Percentiles rank a stretch among this genome's conserved stretches.
These are phyloP conservation scores for Ophiocordyceps camponoti-leonardi DNA, from an alignment of 2,329 filamentous ascomycete species.

Conservation along the genomic window DNA sequence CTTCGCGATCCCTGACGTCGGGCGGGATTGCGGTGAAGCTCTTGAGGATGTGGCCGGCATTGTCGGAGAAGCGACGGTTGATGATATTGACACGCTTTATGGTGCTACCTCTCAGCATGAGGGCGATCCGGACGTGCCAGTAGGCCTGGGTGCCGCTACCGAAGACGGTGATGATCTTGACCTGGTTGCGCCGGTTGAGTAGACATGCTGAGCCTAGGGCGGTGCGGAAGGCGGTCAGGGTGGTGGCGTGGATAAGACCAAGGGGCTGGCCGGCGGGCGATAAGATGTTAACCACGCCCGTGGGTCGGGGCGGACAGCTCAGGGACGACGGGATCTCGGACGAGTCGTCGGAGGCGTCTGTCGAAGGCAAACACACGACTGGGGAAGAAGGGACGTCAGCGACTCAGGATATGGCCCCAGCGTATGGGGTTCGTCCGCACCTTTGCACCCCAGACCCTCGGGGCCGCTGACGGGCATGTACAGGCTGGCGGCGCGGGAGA, in stretches of 20 bases:
- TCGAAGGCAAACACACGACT: slow-evolving; percentile 47
- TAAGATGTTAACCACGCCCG: slow-evolving; percentile 55
- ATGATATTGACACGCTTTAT: slow-evolving; percentile 72
- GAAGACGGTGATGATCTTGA: slow-evolving; percentile 68
- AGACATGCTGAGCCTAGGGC: slow-evolving; percentile 55
- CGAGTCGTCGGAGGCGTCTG: slow-evolving; percentile 11
- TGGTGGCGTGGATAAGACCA: slow-evolving; percentile 55
- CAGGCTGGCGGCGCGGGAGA: slow-evolving; percentile 40
- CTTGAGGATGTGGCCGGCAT: slow-evolving; percentile 32
- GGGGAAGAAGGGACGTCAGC: neutral
- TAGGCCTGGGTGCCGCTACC: slow-evolving; percentile 82
- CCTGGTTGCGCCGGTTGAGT: slow-evolving; percentile 44
- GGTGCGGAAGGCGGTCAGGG: slow-evolving; percentile 67
- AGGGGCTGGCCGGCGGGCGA: slow-evolving; percentile 40
- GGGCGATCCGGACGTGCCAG: slow-evolving; percentile 78
- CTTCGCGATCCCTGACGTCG: slow-evolving; percentile 34
- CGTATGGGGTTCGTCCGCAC: slow-evolving; percentile 12
- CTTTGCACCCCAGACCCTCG: slow-evolving; percentile 50
- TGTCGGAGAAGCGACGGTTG: slow-evolving; percentile 51
- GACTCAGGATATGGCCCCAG: neutral
- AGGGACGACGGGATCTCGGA: slow-evolving; percentile 3
- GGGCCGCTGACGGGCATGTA: slow-evolving; percentile 60
- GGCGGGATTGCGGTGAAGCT: slow-evolving; percentile 26
- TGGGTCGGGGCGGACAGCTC: slow-evolving; percentile 26
- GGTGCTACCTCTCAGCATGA: slow-evolving; percentile 53